Conservation (phyloP, 306 rosid genomes). For the Vigna unguiculata region DNA sequence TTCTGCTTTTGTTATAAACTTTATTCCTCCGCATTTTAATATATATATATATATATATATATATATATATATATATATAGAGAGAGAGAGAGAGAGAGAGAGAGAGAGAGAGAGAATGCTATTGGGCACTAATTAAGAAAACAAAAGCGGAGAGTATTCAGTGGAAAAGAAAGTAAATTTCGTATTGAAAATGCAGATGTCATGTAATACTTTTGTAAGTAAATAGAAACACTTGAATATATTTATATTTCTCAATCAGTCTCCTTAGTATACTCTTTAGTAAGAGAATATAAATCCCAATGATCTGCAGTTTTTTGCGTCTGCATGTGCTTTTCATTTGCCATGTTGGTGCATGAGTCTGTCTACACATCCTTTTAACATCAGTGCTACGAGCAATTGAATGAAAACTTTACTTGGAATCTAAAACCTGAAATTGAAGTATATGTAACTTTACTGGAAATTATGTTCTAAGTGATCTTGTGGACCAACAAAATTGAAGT, state of each 20-base stretch:
- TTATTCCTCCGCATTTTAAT: no score
- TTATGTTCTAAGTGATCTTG: no score
- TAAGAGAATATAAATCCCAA: neutral
- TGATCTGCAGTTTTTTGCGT: neutral
- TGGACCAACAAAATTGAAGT: slow-evolving; percentile 17
- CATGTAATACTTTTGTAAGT: neutral
- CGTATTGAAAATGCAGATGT: neutral
- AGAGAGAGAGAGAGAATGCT: neutral
- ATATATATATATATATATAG: no score
- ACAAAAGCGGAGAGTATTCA: neutral
- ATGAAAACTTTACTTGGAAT: slow-evolving; percentile 1
- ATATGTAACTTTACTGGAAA: neutral
- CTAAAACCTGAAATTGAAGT: slow-evolving; percentile 11
- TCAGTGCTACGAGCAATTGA: slow-evolving; percentile 11
- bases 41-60: no score
- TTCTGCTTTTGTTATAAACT: neutral
- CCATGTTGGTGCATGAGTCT: slow-evolving; percentile 7
- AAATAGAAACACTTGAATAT: neutral
- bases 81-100: neutral
- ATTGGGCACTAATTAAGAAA: neutral
- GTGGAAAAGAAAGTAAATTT: slow-evolving; percentile 3
- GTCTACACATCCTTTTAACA: slow-evolving; percentile 22
- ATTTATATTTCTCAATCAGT: neutral
- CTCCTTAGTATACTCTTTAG: neutral
- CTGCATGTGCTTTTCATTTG: neutral